Evolutionary conservation across 768 basidiomycete genomes (phyloP).

Genomic region (Postia placenta): DNA sequence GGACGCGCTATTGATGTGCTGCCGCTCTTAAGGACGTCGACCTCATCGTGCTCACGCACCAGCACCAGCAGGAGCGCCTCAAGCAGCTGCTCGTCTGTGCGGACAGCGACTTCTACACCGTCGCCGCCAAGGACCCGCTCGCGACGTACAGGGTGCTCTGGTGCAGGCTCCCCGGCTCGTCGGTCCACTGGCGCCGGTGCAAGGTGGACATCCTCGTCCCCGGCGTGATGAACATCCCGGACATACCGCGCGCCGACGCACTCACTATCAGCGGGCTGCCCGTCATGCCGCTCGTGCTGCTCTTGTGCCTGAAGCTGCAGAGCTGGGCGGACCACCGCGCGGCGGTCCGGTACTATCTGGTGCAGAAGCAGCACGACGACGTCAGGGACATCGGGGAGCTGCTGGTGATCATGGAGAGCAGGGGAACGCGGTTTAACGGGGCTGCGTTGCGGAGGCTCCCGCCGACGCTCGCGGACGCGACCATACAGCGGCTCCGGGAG

Average conservation of each 20-base stretch:
- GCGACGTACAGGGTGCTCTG: conserved; percentile 40
- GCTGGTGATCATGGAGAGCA: conserved; percentile 26
- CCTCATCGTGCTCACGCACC: conserved; percentile 33
- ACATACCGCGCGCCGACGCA: conserved; percentile 10
- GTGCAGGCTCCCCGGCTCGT: conserved; percentile 22
- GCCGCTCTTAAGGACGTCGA: conserved; percentile 36
- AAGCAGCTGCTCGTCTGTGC: conserved; percentile 29
- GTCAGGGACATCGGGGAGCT: conserved; percentile 35
- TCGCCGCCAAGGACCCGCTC: conserved; percentile 29
- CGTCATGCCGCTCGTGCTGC: conserved; percentile 22
- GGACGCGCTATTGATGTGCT: neutral
- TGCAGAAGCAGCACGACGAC: conserved; percentile 32
- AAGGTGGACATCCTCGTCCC: conserved; percentile 26
- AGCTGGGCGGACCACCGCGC: conserved; percentile 24
- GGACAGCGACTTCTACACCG: conserved; percentile 31
- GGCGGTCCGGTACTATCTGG: conserved; percentile 25
- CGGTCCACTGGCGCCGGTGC: conserved; percentile 9
- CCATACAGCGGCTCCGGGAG: too few relatives aligned
- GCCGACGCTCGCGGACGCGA: too few relatives aligned
- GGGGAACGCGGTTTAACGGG: conserved; percentile 3
- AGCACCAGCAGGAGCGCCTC: conserved; percentile 30
- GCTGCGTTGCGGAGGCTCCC: conserved; percentile 11
- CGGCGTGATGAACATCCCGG: conserved; percentile 20
- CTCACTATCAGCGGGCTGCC: conserved; percentile 14
- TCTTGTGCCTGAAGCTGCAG: conserved; percentile 25